Base-by-base conservation (phyloP, 2,329 filamentous ascomycete genomes). In the Pseudogymnoascus sp. region DNA sequence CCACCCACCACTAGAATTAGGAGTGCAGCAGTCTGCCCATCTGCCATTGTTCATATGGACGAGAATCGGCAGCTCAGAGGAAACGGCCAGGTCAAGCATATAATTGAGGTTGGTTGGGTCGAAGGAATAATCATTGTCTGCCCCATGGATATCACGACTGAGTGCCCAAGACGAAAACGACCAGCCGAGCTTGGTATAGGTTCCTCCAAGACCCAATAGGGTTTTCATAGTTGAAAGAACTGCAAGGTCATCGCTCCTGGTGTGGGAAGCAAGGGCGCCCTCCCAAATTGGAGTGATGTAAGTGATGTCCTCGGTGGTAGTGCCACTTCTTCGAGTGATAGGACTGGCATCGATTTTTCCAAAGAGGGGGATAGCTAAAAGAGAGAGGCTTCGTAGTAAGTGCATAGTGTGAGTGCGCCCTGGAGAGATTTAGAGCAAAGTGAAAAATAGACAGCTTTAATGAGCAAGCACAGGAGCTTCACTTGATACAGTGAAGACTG, bases 31-130 rank as follows among this genome's bases (percentile, higher is more conserved):
- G 36, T 64, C 63, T 5, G 64, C 63, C 63, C 63, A 65, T 21
- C 64, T 54, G 0, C 64, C 64, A 59, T 64, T 62, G 33, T 65
- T 65, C 64, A 65, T 65, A 41, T 65, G 64, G 11, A 65, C 61
- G 3, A 65, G 35, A 13, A 63, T 63, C 17, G 64, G 64, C 1
- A 65, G 35, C 13, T 31, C 15, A 7, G 61, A 44, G 9, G 29
- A 26, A 21, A 61, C 58, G 10, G 54, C 63, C 1, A 64, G 31
- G 21, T 36, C 39, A 3, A 64, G 58, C 63, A 64, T 64, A 24
- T 65, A 63, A 7, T 63, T 57, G 15, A 64, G 60, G 37, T 65
- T 65, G 13, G 61, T 63, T 8, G 64, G 64, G 24, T 65, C 63
- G 36, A 65, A 65, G 11, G 17, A 44, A 40, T 61, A 65, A 47